Conservation (phyloP, 495 filamentous ascomycete genomes). For the Neurospora tetrasperma region DNA sequence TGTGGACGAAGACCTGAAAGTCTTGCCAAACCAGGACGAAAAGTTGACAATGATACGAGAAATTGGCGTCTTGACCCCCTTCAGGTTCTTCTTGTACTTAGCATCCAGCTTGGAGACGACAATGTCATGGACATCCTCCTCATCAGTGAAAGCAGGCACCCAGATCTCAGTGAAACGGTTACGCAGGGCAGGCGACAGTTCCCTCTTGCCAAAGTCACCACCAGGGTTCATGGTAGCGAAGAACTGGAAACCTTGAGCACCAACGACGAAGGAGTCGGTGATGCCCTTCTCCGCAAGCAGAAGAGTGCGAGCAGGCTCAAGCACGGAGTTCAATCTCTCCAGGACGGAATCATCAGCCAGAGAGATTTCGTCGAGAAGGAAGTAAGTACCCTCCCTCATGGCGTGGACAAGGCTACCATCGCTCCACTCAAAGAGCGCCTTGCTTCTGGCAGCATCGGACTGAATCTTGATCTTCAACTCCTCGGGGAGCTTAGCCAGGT, state of each 20-base stretch:
- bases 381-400: slow-evolving; percentile 83
- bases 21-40: slow-evolving; percentile 80
- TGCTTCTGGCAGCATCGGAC: slow-evolving; percentile 48
- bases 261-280: slow-evolving; percentile 65
- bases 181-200: slow-evolving; percentile 86
- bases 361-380: slow-evolving; percentile 95
- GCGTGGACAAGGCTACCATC: slow-evolving; percentile 92
- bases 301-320: slow-evolving; percentile 78
- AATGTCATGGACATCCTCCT: slow-evolving; percentile 80
- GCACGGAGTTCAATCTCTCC: slow-evolving; percentile 93
- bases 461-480: slow-evolving; percentile 48
- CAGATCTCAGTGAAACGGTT: slow-evolving; percentile 99
- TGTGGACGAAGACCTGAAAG: slow-evolving; percentile 60
- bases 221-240: slow-evolving; percentile 98
- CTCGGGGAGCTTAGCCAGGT: slow-evolving; percentile 31
- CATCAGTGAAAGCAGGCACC: slow-evolving; percentile 76
- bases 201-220: slow-evolving; percentile 94
- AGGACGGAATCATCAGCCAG: slow-evolving; percentile 96
- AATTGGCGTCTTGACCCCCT: slow-evolving; percentile 23
- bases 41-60: slow-evolving; percentile 68
- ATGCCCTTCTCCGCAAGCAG: slow-evolving; percentile 90
- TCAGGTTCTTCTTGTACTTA: slow-evolving; percentile 17
- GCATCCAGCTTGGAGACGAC: slow-evolving; percentile 59
- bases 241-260: slow-evolving; percentile 81
- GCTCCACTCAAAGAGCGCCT: slow-evolving; percentile 90